phyloP scores from a whole-genome alignment of 2,329 filamentous ascomycete genomes.

The Aspergillus sp. region DNA sequence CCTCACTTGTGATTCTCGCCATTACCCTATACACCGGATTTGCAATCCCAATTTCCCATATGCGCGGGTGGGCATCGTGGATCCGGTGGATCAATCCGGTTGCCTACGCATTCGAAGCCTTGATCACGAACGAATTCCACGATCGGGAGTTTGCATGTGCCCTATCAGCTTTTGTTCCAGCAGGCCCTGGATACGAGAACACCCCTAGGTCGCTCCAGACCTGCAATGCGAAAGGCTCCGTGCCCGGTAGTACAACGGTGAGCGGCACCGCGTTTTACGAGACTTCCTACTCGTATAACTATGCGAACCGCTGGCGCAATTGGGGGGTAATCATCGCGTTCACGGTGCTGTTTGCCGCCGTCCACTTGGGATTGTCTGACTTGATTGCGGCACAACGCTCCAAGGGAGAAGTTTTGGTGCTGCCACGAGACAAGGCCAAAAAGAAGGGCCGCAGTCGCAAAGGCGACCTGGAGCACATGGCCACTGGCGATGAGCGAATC shows the following conservation, averaged over 20 bases:
- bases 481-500: background rate
- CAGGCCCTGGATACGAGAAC: constrained; percentile 39
- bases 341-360: background rate
- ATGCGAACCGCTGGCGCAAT: background rate
- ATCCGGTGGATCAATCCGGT: constrained; percentile 76
- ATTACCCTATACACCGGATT: constrained; percentile 48
- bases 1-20: constrained; percentile 44
- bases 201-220: background rate
- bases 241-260: background rate
- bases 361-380: background rate
- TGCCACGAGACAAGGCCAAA: constrained; percentile 2
- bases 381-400: background rate
- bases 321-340: background rate
- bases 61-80: constrained; percentile 77
- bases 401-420: constrained; percentile 4
- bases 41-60: constrained; percentile 50
- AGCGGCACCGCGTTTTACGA: background rate
- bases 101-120: constrained; percentile 72
- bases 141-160: constrained; percentile 57
- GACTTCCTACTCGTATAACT: background rate
- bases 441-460: background rate
- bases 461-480: constrained; percentile 2
- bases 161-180: constrained; percentile 37
- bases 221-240: background rate
- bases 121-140: constrained; percentile 79